Percentiles rank a stretch among this genome's conserved stretches.
Evolutionary conservation across 306 rosid genomes (phyloP).

Genomic region (Fragaria ananassa): DNA sequence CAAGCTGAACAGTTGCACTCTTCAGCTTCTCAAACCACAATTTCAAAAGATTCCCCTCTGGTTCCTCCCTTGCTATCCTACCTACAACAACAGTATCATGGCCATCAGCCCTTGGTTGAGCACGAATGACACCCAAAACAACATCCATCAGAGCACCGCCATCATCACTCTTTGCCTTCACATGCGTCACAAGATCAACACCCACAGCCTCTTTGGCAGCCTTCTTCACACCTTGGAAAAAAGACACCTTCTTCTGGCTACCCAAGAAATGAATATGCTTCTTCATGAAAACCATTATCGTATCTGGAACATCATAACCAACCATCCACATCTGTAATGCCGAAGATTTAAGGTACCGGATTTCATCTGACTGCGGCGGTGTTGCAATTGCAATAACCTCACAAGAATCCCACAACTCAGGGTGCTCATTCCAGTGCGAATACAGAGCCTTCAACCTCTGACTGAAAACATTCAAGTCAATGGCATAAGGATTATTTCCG

Average conservation of each 20-base stretch:
- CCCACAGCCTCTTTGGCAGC: constrained; percentile 70
- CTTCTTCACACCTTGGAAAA: constrained; percentile 62
- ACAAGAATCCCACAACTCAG: constrained; percentile 71
- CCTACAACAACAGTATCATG: constrained; percentile 58
- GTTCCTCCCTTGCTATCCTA: constrained; percentile 69
- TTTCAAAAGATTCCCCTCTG: constrained; percentile 83
- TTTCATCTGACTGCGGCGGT: constrained; percentile 85
- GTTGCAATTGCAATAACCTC: constrained; percentile 67
- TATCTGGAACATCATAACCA: constrained; percentile 92
- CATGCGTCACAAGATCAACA: constrained; percentile 73
- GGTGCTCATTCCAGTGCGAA: constrained; percentile 64
- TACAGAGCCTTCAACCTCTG: constrained; percentile 56
- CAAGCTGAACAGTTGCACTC: constrained; percentile 43
- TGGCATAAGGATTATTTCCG: constrained; percentile 44
- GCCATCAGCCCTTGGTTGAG: constrained; percentile 60
- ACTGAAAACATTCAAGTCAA: constrained; percentile 61
- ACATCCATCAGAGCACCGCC: constrained; percentile 69
- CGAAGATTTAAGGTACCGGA: constrained; percentile 85
- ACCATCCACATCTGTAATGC: constrained; percentile 81
- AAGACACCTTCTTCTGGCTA: constrained; percentile 84
- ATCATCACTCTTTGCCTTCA: constrained; percentile 74
- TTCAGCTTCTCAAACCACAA: constrained; percentile 72
- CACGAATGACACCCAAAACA: constrained; percentile 54
- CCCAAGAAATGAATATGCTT: constrained; percentile 77
- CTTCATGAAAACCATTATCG: constrained; percentile 79